These are phyloP conservation scores for Byssoonygena ceratinophila DNA, from an alignment of 2,329 filamentous ascomycete genomes.

Conservation along the genomic window DNA sequence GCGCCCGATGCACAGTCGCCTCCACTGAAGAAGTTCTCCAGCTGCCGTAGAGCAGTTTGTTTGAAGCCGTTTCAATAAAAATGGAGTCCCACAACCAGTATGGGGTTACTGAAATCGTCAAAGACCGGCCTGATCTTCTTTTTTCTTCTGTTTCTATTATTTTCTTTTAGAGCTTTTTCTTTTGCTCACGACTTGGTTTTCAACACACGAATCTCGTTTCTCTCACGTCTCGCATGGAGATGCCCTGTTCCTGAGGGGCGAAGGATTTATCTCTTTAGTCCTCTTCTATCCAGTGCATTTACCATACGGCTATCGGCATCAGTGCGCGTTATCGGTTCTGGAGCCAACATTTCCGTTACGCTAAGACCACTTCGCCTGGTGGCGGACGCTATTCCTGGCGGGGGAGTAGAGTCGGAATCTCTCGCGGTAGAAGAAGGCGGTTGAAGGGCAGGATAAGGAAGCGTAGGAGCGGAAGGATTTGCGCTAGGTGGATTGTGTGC, in stretches of 20 bases:
- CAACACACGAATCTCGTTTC: background rate
- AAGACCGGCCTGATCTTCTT: background rate
- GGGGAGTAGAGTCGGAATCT: slow-evolving; percentile 30
- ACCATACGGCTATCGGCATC: slow-evolving; percentile 43
- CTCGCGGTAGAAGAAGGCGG: slow-evolving; percentile 23
- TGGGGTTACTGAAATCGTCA: background rate
- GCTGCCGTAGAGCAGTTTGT: background rate
- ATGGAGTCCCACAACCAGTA: background rate
- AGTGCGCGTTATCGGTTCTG: slow-evolving; percentile 32
- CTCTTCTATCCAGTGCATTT: slow-evolving; percentile 37
- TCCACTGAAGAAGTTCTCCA: background rate
- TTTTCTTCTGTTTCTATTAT: background rate
- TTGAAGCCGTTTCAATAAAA: background rate
- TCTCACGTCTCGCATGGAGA: background rate
- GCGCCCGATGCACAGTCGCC: too few relatives aligned
- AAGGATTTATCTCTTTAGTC: slow-evolving; percentile 25
- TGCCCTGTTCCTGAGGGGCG: background rate
- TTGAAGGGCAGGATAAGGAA: slow-evolving; percentile 30
- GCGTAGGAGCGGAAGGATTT: slow-evolving; percentile 18
- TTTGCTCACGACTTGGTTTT: background rate
- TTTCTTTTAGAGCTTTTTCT: background rate
- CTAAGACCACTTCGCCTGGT: slow-evolving; percentile 36
- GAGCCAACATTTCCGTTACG: slow-evolving; percentile 40
- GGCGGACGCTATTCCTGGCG: slow-evolving; percentile 30
- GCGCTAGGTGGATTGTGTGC: slow-evolving; percentile 33